phyloP scores from a whole-genome alignment of 1,284 basidiomycete genomes.

The Anthracocystis panici-leucophaei region DNA sequence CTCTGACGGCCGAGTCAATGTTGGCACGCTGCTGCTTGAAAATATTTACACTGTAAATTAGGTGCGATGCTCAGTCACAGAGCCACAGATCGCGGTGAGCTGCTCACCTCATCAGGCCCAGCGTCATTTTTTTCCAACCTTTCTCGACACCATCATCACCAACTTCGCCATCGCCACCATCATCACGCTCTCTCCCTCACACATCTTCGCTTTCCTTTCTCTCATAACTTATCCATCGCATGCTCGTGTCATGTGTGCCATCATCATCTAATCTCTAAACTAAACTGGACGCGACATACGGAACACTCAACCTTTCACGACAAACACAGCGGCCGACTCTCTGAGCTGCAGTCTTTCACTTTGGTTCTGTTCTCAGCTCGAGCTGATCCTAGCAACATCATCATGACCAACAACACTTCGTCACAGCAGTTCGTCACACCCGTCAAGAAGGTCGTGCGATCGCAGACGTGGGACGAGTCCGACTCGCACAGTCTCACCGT shows the following conservation, averaged over 20 bases:
- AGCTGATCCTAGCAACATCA: neutral
- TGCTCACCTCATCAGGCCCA: slow-evolving; percentile 2
- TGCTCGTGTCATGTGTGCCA: slow-evolving; percentile 14
- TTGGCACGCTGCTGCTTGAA: neutral
- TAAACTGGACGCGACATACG: neutral
- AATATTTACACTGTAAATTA: too few relatives aligned
- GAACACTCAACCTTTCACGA: neutral
- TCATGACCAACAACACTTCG: slow-evolving; percentile 21
- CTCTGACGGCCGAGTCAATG: slow-evolving; percentile 27
- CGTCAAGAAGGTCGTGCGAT: slow-evolving; percentile 24
- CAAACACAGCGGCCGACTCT: neutral
- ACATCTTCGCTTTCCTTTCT: neutral
- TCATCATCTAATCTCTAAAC: slow-evolving; percentile 12
- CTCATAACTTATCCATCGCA: neutral
- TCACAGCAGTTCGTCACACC: slow-evolving; percentile 46
- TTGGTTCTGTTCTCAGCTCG: neutral
- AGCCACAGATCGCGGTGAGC: neutral
- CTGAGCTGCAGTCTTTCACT: neutral
- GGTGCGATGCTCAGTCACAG: slow-evolving; percentile 1
- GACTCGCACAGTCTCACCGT: slow-evolving; percentile 27
- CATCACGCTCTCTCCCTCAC: neutral
- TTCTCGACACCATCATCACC: slow-evolving; percentile 2
- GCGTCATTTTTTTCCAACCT: neutral
- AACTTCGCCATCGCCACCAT: neutral
- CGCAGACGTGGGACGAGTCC: slow-evolving; percentile 36